Evolutionary conservation across 192 early-diverging fungal species (phyloP), one percentile per base, ranked within the genome.

Genomic region (Funneliformis mosseae): DNA sequence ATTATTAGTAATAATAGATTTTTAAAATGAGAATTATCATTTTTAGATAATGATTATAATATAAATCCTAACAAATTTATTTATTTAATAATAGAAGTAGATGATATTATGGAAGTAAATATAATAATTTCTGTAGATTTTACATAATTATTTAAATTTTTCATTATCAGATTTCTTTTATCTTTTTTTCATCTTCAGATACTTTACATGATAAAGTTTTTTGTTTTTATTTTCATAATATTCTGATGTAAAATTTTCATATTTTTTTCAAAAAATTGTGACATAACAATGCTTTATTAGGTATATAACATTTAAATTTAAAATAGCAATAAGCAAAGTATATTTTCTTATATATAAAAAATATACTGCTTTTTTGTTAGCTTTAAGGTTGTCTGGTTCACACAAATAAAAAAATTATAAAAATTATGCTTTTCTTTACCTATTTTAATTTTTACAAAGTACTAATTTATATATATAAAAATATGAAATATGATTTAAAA

Each of bases 221-320:
- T 25, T 46, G 23, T n/a, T 7, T 50, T 74, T 27, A 48, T 50
- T 8, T 50, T 27, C 46, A 43, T 55, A 0, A 74, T 33, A 74
- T 48, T 74, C 23, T 12, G 72, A 39, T 55, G 41, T 23, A 74
- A 74, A 74, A 55, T 8, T 74, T 48, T 27, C 14, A 74, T 25
- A 74, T 1, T 74, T 27, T 55, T 23, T 43, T 46, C n/a, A 70
- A 33, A n/a, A 41, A 12, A 39, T 33, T 70, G 8, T 3, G 38
- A 25, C 72, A 74, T 74, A 74, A 46, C 50, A 46, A 10, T 48
- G 45, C 45, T 43, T 50, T 48, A 18, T 74, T 74, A 74, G 45
- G 27, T 23, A 74, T 25, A 50, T 27, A 55, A 27, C 72, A 74
- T n/a, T 48, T n/a, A 23, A n/a, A 23, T 23, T 74, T 74, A 46